Conservation (phyloP, 2,329 filamentous ascomycete species). For the Neonectria faginata region DNA sequence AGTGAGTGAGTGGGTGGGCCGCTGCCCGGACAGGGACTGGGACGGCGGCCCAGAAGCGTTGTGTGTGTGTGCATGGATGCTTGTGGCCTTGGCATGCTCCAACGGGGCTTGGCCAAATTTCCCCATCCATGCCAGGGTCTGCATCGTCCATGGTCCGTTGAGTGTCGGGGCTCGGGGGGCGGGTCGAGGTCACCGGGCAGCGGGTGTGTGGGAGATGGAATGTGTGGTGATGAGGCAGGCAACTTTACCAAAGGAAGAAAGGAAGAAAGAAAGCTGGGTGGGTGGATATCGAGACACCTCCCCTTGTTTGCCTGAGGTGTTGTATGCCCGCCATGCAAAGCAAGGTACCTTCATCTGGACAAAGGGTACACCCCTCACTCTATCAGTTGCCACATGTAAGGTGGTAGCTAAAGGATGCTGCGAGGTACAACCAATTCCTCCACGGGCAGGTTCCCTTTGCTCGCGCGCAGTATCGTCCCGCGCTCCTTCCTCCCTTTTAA, state of each 20-base stretch:
- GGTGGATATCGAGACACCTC: neutral
- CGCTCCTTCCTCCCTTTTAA: slow-evolving; percentile 22
- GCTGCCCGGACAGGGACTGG: neutral
- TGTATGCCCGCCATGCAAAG: neutral
- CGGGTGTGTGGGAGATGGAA: neutral
- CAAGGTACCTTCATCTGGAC: neutral
- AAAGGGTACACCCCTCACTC: slow-evolving; percentile 5
- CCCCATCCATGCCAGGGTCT: slow-evolving; percentile 27
- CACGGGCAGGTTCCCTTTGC: slow-evolving; percentile 1
- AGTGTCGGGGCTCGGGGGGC: slow-evolving; percentile 8
- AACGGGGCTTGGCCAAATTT: slow-evolving; percentile 28
- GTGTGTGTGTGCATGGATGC: slow-evolving; percentile 12
- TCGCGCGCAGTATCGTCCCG: slow-evolving; percentile 15
- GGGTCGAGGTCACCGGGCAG: slow-evolving; percentile 1
- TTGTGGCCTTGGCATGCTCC: slow-evolving; percentile 25
- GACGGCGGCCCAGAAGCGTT: slow-evolving; percentile 11
- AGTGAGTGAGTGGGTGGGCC: no score
- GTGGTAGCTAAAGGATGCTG: neutral
- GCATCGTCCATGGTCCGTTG: slow-evolving; percentile 24
- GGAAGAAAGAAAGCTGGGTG: neutral
- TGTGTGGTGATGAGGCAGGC: neutral
- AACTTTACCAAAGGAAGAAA: neutral
- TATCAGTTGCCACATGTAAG: neutral
- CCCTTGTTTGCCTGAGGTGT: neutral
- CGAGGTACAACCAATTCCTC: slow-evolving; percentile 29